Conservation (phyloP, 2,329 filamentous ascomycete species). For the Venturia oleaginea region DNA sequence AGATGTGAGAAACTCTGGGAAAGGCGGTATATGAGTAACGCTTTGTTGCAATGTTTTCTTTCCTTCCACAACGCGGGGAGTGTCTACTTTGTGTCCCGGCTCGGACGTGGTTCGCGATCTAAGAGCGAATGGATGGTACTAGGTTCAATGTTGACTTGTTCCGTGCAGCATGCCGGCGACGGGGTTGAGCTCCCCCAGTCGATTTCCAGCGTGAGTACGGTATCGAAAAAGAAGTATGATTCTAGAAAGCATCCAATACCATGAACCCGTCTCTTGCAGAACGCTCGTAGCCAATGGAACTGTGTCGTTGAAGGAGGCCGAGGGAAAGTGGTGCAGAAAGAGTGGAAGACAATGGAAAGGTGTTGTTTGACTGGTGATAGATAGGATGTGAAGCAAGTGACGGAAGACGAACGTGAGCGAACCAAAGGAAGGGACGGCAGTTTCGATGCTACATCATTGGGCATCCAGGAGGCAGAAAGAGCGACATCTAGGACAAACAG, state of each 20-base stretch:
- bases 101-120: conserved; percentile 4
- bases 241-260: not conserved
- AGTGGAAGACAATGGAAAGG: not conserved
- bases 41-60: not conserved
- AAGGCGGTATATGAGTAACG: not conserved
- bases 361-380: not conserved
- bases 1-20: not conserved
- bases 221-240: not conserved
- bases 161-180: conserved; percentile 3
- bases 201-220: not conserved
- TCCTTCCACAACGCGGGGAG: not conserved
- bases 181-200: not conserved
- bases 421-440: not conserved
- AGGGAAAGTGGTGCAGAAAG: not conserved
- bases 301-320: not conserved
- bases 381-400: not conserved
- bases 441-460: conserved; percentile 1
- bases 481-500: not conserved
- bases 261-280: not conserved
- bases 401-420: not conserved
- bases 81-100: not conserved
- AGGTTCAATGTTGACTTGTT: not conserved
- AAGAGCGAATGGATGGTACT: not conserved
- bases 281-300: not conserved
- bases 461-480: not conserved